Evolutionary conservation across 2,329 filamentous ascomycete genomes (phyloP).

Genomic region (Penicillium sp.): DNA sequence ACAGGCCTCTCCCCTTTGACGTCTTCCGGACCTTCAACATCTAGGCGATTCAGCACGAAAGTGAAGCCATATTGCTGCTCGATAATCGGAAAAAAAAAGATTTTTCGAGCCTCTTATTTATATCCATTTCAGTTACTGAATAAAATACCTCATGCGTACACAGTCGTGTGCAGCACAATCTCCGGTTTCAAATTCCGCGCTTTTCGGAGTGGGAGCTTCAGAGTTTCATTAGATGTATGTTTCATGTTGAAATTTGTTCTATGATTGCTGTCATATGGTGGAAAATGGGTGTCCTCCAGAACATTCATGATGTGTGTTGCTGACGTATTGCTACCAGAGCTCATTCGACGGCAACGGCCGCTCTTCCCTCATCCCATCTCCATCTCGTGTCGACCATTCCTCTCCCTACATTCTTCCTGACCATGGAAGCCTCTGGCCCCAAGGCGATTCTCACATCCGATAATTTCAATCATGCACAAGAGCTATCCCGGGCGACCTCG

Average conservation of each 20-base stretch:
- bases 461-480: constrained; percentile 53
- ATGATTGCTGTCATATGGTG: neutral
- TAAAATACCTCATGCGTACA: constrained; percentile 29
- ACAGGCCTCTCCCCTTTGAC: constrained; percentile 8
- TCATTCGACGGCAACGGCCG: constrained; percentile 24
- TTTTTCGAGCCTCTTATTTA: neutral
- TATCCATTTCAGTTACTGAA: neutral
- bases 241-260: neutral
- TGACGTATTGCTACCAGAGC: constrained; percentile 30
- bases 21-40: constrained; percentile 6
- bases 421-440: constrained; percentile 37
- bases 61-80: neutral
- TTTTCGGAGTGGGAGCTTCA: constrained; percentile 15
- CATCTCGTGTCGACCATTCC: constrained; percentile 19
- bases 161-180: constrained; percentile 26
- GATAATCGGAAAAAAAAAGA: neutral
- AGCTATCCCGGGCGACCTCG: constrained; percentile 81
- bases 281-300: neutral
- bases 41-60: neutral
- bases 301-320: constrained; percentile 11
- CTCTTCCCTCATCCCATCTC: constrained; percentile 23
- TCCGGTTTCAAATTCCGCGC: constrained; percentile 23
- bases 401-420: constrained; percentile 22
- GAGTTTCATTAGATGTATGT: constrained; percentile 22
- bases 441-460: constrained; percentile 40